A percentile compares a stretch with the other conserved stretches of the same genome.
phyloP scores from a whole-genome alignment of 192 early-diverging fungal species.

The Rhizophagus sp. region DNA sequence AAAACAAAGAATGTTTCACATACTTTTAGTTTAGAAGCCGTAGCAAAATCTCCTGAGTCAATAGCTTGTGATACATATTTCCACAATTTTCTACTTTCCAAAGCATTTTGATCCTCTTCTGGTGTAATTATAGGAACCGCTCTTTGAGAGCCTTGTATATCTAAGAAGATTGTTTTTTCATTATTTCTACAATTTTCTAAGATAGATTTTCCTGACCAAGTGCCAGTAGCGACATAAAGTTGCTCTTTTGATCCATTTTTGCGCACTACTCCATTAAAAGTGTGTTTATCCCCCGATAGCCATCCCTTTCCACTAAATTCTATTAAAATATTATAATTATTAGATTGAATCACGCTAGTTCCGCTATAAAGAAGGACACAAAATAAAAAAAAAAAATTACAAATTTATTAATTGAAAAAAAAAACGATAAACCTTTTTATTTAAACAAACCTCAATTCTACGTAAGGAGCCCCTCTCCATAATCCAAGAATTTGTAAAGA shows the following conservation, averaged over 20 bases:
- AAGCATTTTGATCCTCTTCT: constrained; percentile 53
- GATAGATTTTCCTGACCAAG: constrained; percentile 69
- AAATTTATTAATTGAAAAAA: neutral
- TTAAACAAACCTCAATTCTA: constrained; percentile 42
- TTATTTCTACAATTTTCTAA: constrained; percentile 53
- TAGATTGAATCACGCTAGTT: constrained; percentile 61
- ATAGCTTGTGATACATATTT: constrained; percentile 67
- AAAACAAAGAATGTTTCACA: no score
- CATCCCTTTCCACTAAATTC: constrained; percentile 75
- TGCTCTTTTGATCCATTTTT: constrained; percentile 33
- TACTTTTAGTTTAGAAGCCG: constrained; percentile 66
- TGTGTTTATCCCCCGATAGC: constrained; percentile 79
- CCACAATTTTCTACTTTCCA: constrained; percentile 77
- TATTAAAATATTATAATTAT: constrained; percentile 63
- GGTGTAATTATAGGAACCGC: constrained; percentile 60
- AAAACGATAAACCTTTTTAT: constrained; percentile 2
- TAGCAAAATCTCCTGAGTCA: constrained; percentile 62
- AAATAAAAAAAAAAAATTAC: neutral
- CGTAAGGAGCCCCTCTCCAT: constrained; percentile 50
- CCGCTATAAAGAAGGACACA: constrained; percentile 34
- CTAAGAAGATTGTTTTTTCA: constrained; percentile 56
- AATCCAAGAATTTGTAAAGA: constrained; percentile 76
- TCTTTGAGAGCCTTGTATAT: constrained; percentile 52
- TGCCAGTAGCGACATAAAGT: constrained; percentile 49
- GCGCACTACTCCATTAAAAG: constrained; percentile 63